Conservation (phyloP, 192 early-diverging fungal species). For the Umbelopsis ramanniana region DNA sequence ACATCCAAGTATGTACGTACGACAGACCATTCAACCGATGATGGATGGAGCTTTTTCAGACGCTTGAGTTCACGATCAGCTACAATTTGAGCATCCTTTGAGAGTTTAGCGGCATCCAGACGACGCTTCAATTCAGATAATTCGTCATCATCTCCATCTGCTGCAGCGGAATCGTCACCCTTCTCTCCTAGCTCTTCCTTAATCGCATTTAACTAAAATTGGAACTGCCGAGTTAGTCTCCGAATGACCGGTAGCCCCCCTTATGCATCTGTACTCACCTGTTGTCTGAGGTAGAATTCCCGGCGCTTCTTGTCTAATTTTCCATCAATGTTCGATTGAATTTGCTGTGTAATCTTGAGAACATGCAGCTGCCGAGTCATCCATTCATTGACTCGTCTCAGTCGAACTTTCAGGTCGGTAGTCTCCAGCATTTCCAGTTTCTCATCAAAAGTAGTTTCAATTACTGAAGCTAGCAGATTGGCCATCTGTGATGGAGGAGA, state of each 20-base stretch:
- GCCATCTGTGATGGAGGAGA: conserved; percentile 63
- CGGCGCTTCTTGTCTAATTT: conserved; percentile 81
- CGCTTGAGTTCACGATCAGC: conserved; percentile 69
- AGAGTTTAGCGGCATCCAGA: conserved; percentile 61
- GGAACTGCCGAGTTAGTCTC: not conserved
- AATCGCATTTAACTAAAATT: conserved; percentile 69
- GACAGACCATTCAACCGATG: conserved; percentile 80
- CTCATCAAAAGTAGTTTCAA: conserved; percentile 74
- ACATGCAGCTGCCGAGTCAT: conserved; percentile 77
- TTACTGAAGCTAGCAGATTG: conserved; percentile 72
- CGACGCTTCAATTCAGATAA: conserved; percentile 61
- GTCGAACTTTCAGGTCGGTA: conserved; percentile 60
- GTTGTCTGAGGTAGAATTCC: conserved; percentile 79
- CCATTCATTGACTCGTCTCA: conserved; percentile 62
- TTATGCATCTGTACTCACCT: conserved; percentile 45
- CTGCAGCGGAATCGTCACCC: conserved; percentile 44
- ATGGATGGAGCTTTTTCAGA: conserved; percentile 70
- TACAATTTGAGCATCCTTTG: conserved; percentile 64
- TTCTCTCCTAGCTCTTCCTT: conserved; percentile 81
- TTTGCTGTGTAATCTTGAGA: conserved; percentile 78
- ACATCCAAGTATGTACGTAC: conserved; percentile 79
- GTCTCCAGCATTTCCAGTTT: conserved; percentile 69
- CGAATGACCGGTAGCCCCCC: no score
- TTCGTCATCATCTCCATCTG: conserved; percentile 67
- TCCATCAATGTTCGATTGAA: conserved; percentile 75